phyloP scores from a whole-genome alignment of 2,329 filamentous ascomycete genomes.

The Neurospora sp. region DNA sequence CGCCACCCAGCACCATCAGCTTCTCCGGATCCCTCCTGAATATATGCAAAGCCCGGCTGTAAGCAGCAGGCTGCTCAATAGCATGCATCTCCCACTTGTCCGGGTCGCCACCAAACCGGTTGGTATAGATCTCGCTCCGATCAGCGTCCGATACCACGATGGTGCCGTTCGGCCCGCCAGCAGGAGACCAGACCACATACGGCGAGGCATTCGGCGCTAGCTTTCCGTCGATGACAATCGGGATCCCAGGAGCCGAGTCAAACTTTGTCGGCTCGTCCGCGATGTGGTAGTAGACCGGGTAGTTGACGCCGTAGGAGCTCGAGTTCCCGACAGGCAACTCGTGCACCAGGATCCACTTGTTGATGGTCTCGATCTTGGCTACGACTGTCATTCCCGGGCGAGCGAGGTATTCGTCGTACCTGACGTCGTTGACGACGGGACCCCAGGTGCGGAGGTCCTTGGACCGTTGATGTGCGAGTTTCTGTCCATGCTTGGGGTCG shows the following conservation, averaged over 20 bases:
- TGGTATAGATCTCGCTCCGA: conserved; percentile 29
- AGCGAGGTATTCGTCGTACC: conserved; percentile 49
- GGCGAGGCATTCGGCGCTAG: conserved; percentile 29
- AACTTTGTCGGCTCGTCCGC: conserved; percentile 29
- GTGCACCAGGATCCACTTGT: conserved; percentile 23
- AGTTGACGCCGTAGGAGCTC: conserved; percentile 23
- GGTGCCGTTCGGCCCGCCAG: conserved; percentile 32
- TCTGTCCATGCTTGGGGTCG: conserved; percentile 55
- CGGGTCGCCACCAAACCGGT: conserved; percentile 28
- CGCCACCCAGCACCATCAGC: conserved; percentile 25
- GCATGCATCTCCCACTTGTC: conserved; percentile 27
- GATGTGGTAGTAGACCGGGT: conserved; percentile 35
- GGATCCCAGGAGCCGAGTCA: conserved; percentile 21
- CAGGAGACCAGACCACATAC: conserved; percentile 33
- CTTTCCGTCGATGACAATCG: conserved; percentile 23
- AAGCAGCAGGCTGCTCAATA: conserved; percentile 16
- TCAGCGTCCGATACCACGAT: conserved; percentile 31
- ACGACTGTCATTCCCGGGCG: conserved; percentile 58
- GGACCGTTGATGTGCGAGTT: conserved; percentile 54
- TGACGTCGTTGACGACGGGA: conserved; percentile 49
- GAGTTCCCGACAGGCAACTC: conserved; percentile 20
- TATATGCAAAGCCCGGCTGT: conserved; percentile 21
- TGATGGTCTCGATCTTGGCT: conserved; percentile 12
- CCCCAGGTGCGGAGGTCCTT: conserved; percentile 51
- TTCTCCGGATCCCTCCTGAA: conserved; percentile 15